Percentiles rank a stretch among this genome's conserved stretches.
These are phyloP conservation scores for Ulmus americana DNA, from an alignment of 331 rosid species.

Conservation along the genomic window DNA sequence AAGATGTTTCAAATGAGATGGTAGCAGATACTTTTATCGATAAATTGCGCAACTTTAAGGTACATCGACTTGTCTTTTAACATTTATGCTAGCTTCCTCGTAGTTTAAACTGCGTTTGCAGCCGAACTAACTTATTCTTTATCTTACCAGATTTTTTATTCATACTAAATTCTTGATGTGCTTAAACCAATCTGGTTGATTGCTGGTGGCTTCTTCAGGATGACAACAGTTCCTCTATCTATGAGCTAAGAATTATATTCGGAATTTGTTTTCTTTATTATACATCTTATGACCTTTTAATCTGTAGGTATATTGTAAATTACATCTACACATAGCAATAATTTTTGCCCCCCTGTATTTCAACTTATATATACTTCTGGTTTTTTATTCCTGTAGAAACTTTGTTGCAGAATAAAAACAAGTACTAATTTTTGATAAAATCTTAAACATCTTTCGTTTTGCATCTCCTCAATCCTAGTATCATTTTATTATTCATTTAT, in stretches of 20 bases:
- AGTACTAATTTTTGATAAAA: too few species aligned
- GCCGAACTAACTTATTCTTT: constrained; percentile 16
- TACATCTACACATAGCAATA: background rate
- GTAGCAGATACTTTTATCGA: constrained; percentile 21
- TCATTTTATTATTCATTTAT: background rate
- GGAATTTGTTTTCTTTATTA: constrained; percentile 12
- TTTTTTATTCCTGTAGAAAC: background rate
- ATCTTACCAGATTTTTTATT: constrained; percentile 4
- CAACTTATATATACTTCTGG: background rate
- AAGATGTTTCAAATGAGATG: constrained; percentile 20
- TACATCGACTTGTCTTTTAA: constrained; percentile 10
- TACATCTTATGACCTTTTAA: background rate
- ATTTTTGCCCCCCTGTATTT: background rate
- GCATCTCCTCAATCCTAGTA: background rate
- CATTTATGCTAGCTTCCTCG: background rate
- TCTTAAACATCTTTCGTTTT: background rate
- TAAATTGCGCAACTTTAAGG: constrained; percentile 27
- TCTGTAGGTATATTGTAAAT: background rate
- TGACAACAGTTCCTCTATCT: background rate
- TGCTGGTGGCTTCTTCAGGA: constrained; percentile 1
- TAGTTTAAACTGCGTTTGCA: background rate
- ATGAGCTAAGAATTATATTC: background rate
- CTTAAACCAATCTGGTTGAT: background rate
- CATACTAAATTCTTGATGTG: constrained; percentile 4
- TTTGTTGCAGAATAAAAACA: background rate